A percentile compares a stretch with the other conserved stretches of the same genome.
Evolutionary conservation across 176 grass and related monocot species (phyloP).

Genomic region (Chloris gayana): DNA sequence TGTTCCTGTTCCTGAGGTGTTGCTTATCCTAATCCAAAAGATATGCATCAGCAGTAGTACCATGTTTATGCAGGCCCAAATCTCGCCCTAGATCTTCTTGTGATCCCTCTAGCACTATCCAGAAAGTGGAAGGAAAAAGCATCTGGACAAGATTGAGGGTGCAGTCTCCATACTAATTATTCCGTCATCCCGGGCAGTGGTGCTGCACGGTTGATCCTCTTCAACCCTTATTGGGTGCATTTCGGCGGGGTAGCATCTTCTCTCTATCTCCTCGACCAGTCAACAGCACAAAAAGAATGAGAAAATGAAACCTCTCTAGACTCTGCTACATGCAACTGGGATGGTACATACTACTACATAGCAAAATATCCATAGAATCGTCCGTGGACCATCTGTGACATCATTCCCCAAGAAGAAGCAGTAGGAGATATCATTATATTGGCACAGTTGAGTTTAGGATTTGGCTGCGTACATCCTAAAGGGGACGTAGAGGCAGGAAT

Average conservation of each 20-base stretch:
- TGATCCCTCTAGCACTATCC: constrained; percentile 49
- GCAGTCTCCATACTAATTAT: constrained; percentile 38
- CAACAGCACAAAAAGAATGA: constrained; percentile 30
- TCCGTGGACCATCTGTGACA: no score
- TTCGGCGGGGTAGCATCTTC: constrained; percentile 31
- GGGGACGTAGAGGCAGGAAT: no score
- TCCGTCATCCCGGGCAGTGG: constrained; percentile 30
- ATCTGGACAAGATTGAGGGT: constrained; percentile 29
- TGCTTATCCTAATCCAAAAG: constrained; percentile 20
- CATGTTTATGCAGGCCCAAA: constrained; percentile 39
- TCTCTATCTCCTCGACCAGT: neutral
- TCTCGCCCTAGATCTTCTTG: constrained; percentile 29
- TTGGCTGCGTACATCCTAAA: no score
- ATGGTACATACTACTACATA: constrained; percentile 43
- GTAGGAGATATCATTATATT: no score
- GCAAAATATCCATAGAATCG: constrained; percentile 45
- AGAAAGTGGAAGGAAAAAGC: constrained; percentile 33
- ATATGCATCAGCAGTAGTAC: neutral
- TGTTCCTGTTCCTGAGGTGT: neutral
- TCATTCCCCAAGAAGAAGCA: no score
- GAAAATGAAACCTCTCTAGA: constrained; percentile 9
- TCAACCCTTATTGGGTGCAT: neutral
- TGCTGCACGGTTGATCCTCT: constrained; percentile 8
- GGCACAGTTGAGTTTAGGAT: no score
- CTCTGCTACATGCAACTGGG: constrained; percentile 30